phyloP scores from a whole-genome alignment of 331 rosid genomes.

The Rosa hybrid region DNA sequence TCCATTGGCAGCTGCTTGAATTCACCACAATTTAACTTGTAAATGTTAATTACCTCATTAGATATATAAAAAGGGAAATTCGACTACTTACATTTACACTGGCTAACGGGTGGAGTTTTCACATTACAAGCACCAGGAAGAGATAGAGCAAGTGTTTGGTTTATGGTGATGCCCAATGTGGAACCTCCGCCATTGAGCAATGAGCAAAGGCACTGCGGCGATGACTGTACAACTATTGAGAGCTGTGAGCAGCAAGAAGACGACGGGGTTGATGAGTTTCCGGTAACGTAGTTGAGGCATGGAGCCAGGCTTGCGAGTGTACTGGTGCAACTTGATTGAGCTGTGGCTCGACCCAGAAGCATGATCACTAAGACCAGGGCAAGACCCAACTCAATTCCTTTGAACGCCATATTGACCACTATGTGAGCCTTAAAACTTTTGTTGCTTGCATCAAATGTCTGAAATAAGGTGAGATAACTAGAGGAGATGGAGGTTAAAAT shows the following conservation, averaged over 20 bases:
- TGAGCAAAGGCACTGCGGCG: constrained; percentile 74
- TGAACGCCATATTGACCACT: constrained; percentile 34
- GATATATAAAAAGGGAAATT: background rate
- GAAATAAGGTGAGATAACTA: background rate
- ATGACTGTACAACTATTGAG: constrained; percentile 55
- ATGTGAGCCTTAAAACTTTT: background rate
- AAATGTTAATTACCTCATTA: background rate
- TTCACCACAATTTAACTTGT: background rate
- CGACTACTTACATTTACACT: constrained; percentile 44
- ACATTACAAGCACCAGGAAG: constrained; percentile 68
- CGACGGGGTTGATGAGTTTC: constrained; percentile 62
- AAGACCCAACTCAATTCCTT: constrained; percentile 25
- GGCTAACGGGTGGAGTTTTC: constrained; percentile 58
- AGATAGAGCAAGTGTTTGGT: constrained; percentile 62
- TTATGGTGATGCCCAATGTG: constrained; percentile 53
- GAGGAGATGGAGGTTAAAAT: background rate
- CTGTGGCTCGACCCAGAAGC: constrained; percentile 36
- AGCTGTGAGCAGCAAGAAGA: constrained; percentile 72
- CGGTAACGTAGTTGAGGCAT: constrained; percentile 62
- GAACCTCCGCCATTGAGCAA: constrained; percentile 53
- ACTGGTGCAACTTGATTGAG: constrained; percentile 58
- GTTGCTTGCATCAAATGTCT: background rate
- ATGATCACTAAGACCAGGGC: constrained; percentile 34
- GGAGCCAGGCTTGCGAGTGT: constrained; percentile 48
- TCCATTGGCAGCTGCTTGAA: constrained; percentile 48